phyloP scores from a whole-genome alignment of 768 basidiomycete genomes.

The Tricholomella constricta region DNA sequence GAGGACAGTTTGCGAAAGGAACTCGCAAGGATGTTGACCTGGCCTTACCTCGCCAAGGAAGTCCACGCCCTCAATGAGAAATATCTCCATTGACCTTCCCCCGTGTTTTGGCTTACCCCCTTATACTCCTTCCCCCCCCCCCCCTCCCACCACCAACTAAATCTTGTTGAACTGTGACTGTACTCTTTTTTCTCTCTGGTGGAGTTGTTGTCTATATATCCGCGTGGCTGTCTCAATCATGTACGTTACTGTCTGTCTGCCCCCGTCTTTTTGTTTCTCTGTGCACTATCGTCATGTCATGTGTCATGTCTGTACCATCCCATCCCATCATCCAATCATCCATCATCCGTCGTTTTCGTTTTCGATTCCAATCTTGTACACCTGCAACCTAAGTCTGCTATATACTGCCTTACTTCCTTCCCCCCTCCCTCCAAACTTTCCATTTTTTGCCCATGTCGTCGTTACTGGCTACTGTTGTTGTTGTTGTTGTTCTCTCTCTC shows the following conservation, averaged over 20 bases:
- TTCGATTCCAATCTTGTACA: neutral
- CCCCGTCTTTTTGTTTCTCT: neutral
- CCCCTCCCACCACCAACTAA: neutral
- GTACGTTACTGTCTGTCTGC: neutral
- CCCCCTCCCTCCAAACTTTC: neutral
- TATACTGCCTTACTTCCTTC: too few relatives aligned
- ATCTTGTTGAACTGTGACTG: neutral
- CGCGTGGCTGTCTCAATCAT: neutral
- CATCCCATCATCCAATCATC: too few relatives aligned
- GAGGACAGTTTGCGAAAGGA: constrained; percentile 54
- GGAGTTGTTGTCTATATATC: constrained; percentile 1
- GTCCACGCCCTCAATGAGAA: constrained; percentile 87
- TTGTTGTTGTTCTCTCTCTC: too few relatives aligned
- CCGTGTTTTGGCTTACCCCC: too few relatives aligned
- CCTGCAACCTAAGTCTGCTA: neutral
- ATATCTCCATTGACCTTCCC: constrained; percentile 51
- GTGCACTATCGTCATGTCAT: neutral
- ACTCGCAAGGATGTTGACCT: constrained; percentile 69
- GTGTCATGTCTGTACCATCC: neutral
- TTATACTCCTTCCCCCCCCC: neutral
- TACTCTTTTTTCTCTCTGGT: neutral
- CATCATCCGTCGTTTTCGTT: neutral
- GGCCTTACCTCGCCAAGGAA: constrained; percentile 85
- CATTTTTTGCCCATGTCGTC: too few relatives aligned
- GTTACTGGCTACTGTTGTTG: too few relatives aligned